A percentile compares a stretch with the other conserved stretches of the same genome.
phyloP scores from a whole-genome alignment of 768 basidiomycete genomes.

The Amanita fuliginea region DNA sequence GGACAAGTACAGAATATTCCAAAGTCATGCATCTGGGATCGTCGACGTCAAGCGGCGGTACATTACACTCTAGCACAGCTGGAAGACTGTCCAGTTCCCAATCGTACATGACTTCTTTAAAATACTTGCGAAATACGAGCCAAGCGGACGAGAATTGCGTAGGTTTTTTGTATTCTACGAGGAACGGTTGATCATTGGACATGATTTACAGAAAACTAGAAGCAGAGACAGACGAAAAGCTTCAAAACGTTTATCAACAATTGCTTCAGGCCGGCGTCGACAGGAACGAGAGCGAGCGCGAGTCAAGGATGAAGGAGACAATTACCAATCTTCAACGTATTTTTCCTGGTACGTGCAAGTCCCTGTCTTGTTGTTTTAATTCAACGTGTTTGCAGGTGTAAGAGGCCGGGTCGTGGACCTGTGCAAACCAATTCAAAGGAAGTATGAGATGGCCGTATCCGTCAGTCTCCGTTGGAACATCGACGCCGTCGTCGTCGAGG shows the following conservation, averaged over 20 bases:
- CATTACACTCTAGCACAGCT: too few species aligned
- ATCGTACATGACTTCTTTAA: too few species aligned
- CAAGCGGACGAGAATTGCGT: constrained; percentile 75
- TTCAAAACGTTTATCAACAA: constrained; percentile 71
- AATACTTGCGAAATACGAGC: too few species aligned
- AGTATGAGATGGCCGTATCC: constrained; percentile 87
- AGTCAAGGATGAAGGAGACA: constrained; percentile 77
- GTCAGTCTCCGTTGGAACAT: constrained; percentile 91
- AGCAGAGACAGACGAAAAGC: constrained; percentile 85
- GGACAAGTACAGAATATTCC: too few species aligned
- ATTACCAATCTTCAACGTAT: constrained; percentile 74
- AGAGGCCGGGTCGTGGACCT: constrained; percentile 88
- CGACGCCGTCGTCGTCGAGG: constrained; percentile 93
- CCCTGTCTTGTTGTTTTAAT: background rate
- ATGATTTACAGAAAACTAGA: constrained; percentile 67
- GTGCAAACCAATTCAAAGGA: constrained; percentile 87
- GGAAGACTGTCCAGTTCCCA: too few species aligned
- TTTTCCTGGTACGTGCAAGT: constrained; percentile 59
- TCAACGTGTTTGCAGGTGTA: constrained; percentile 46
- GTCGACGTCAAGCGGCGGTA: too few species aligned
- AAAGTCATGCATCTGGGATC: too few species aligned
- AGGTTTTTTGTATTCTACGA: constrained; percentile 15
- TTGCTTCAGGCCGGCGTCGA: constrained; percentile 88
- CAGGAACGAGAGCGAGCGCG: constrained; percentile 76
- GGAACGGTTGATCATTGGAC: background rate